phyloP scores from a whole-genome alignment of 2,329 filamentous ascomycete species.

The Byssoonygena ceratinophila region DNA sequence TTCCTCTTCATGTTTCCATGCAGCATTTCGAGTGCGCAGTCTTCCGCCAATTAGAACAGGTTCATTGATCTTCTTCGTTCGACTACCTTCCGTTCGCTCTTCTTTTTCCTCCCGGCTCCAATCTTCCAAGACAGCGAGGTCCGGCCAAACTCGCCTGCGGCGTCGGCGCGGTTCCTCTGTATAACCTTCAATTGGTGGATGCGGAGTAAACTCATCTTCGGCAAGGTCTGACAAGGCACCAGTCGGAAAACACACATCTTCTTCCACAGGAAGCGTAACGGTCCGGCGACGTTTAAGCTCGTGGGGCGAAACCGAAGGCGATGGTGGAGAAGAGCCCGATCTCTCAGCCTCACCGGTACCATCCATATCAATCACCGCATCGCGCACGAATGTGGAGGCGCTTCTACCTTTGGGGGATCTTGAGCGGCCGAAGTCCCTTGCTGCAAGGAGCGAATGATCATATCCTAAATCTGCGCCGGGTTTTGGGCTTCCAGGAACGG shows the following conservation, averaged over 20 bases:
- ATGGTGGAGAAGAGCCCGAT: slow-evolving; percentile 31
- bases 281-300: slow-evolving; percentile 44
- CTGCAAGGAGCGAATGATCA: slow-evolving; percentile 44
- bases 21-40: slow-evolving; percentile 64
- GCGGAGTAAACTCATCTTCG: slow-evolving; percentile 57
- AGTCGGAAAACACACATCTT: slow-evolving; percentile 86
- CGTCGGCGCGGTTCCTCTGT: slow-evolving; percentile 42
- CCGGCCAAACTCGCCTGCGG: slow-evolving; percentile 69
- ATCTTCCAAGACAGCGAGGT: slow-evolving; percentile 70
- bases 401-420: slow-evolving; percentile 29
- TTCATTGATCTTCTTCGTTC: slow-evolving; percentile 85
- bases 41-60: slow-evolving; percentile 85
- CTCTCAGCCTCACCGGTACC: slow-evolving; percentile 19
- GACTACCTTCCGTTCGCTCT: slow-evolving; percentile 66
- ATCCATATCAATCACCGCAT: slow-evolving; percentile 40
- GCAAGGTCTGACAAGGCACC: slow-evolving; percentile 68
- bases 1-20: slow-evolving; percentile 78
- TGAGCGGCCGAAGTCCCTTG: slow-evolving; percentile 29
- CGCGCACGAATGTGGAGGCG: slow-evolving; percentile 21
- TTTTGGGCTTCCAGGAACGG: slow-evolving; percentile 49
- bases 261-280: slow-evolving; percentile 56
- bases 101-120: slow-evolving; percentile 90
- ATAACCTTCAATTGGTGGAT: slow-evolving; percentile 38
- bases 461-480: slow-evolving; percentile 43
- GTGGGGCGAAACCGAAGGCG: slow-evolving; percentile 30